Base-by-base conservation (phyloP, 768 basidiomycete species). In the Guyanaporus albipodus region DNA sequence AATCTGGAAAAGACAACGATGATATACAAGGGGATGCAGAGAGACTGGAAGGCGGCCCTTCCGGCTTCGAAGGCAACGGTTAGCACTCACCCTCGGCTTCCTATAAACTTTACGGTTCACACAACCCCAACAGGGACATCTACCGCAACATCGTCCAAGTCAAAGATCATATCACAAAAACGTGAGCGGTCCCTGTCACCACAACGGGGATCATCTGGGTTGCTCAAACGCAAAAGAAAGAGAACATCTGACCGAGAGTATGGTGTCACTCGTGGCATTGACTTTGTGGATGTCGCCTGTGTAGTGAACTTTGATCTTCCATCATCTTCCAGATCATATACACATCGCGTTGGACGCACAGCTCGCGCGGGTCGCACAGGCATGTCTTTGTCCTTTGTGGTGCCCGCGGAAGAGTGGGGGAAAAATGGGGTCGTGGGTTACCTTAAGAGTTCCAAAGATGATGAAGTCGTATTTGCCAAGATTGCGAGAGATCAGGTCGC, bases 291-390 rank as follows among this genome's bases (percentile, higher is more conserved):
- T 55, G 96, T 98, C 45, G 83, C 93, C 9, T 97, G 94, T 57
- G 95, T 99, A 4, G 78, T 99, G 64, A 99, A 99, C 72, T 99
- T 98, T 67, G 96, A 99, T 67, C 77, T 98, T n/a, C 96, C 96
- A 1, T 73, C 80, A 1, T 85, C 91, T 0, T 77, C 89, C 4
- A 84, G 83, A 15, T 79, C 92, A 11, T 99, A 99, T 62, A 93
- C 89, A 0, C 96, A 99, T 64, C 85, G 96, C 39, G 87, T 98
- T 14, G 96, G 96, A 11, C 83, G 96, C 21, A 99, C 96, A 0
- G 96, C 96, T 12, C 89, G 96, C 18, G 96, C 95, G 0, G 96
- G 96, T 1, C 83, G 91, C 24, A 84, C 89, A 1, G 96, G 96
- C 9, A 87, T 95, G 75, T 80, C 92, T 1, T 69, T 99, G 18